Conservation (phyloP, 2,329 filamentous ascomycete species). For the Drechslerella dactyloides region DNA sequence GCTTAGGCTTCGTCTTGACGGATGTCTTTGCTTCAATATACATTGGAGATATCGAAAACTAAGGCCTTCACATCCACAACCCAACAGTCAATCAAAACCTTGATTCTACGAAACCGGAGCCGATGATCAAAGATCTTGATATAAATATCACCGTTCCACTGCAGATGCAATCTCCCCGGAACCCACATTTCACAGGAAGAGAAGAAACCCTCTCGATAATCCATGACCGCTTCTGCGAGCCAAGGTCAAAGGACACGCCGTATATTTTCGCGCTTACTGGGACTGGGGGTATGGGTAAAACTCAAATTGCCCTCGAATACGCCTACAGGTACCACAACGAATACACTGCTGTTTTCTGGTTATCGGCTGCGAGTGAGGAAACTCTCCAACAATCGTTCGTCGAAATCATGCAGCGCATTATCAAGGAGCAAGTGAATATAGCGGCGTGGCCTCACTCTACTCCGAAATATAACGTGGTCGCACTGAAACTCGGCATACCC, state of each 20-base stretch:
- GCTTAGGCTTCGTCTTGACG: too few relatives aligned
- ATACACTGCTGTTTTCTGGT: constrained; percentile 19
- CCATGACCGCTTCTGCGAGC: neutral
- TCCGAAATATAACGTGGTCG: constrained; percentile 4
- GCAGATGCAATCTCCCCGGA: neutral
- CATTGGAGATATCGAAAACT: too few relatives aligned
- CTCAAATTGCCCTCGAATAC: constrained; percentile 22
- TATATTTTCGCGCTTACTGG: constrained; percentile 13
- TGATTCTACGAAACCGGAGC: too few relatives aligned
- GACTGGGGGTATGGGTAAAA: constrained; percentile 24
- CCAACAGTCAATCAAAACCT: too few relatives aligned
- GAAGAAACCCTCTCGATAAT: neutral
- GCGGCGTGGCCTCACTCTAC: constrained; percentile 15
- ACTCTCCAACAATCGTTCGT: constrained; percentile 12
- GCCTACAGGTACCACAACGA: neutral
- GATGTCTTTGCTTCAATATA: too few relatives aligned
- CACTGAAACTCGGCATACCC: constrained; percentile 6
- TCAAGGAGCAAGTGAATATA: constrained; percentile 9
- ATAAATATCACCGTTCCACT: constrained; percentile 2
- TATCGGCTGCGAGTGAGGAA: constrained; percentile 12
- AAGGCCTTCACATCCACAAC: too few relatives aligned
- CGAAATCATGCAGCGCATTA: constrained; percentile 17
- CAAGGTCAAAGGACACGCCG: neutral
- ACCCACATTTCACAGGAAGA: constrained; percentile 7
- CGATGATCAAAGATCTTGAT: constrained; percentile 1